Percentiles rank a stretch among this genome's conserved stretches.
Evolutionary conservation across 768 basidiomycete genomes (phyloP).

Genomic region (Chlorophyllum brunneum): DNA sequence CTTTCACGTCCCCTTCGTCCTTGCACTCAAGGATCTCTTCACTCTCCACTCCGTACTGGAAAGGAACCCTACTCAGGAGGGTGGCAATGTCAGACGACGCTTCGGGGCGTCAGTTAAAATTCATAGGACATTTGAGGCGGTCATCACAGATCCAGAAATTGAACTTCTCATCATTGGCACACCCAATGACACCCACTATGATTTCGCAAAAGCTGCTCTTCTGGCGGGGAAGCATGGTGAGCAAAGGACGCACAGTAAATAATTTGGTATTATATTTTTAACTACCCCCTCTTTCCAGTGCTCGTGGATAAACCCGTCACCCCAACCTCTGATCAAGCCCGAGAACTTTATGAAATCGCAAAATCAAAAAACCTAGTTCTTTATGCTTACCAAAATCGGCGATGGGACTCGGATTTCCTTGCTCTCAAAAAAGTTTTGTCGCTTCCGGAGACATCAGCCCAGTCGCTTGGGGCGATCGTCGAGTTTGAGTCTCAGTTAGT

Average conservation of each 20-base stretch:
- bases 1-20: conserved; percentile 80
- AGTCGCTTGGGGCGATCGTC: conserved; percentile 55
- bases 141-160: conserved; percentile 57
- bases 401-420: conserved; percentile 79
- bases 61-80: conserved; percentile 56
- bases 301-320: conserved; percentile 81
- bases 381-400: conserved; percentile 71
- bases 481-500: conserved; percentile 77
- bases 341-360: conserved; percentile 57
- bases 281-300: conserved; percentile 34
- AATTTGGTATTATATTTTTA: background rate
- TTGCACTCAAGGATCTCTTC: conserved; percentile 68
- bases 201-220: conserved; percentile 59
- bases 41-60: conserved; percentile 72
- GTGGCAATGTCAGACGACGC: conserved; percentile 61
- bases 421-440: conserved; percentile 56
- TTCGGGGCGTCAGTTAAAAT: conserved; percentile 60
- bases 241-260: conserved; percentile 8
- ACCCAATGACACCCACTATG: conserved; percentile 72
- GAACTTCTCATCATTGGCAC: conserved; percentile 69
- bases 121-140: conserved; percentile 56
- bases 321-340: conserved; percentile 53
- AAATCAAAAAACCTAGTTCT: conserved; percentile 56
- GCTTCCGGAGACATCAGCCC: conserved; percentile 45
- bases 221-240: conserved; percentile 72